Evolutionary conservation across 75 land plant species (phyloP), one percentile per base, ranked within the genome.

Genomic region (Cryptomeria japonica): DNA sequence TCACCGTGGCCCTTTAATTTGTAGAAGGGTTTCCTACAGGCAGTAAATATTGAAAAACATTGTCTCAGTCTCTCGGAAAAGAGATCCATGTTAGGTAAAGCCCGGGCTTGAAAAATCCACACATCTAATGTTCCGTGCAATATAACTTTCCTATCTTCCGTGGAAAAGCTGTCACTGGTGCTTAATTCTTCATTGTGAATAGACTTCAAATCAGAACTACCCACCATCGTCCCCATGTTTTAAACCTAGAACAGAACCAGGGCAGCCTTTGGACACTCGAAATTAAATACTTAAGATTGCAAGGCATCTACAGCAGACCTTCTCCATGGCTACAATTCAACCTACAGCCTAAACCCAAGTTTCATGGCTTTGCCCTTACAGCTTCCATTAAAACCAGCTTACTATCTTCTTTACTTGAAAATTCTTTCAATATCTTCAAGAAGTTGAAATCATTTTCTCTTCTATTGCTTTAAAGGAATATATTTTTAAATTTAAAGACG

Each of bases 11-110:
- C 88, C 51, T 46, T 61, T 68, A 37, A 25, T 13, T 87, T 83
- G 25, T 44, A 9, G 47, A 86, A 85, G 41, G 91, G 90, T 36
- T 87, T 39, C 46, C 49, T 83, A 85, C 91, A 93, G 41, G 87
- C 28, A 18, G 87, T 91, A 75, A 92, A 88, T 34, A 89, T 73
- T 56, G 91, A 88, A 41, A 94, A 90, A 75, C 90, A 92, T 83
- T 88, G 93, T 75, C 95, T 87, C 78, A 95, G 70, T 15, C 92
- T 95, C 90, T 97, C 97, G 3, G 96, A 84, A 85, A 91, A 85
- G 51, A 93, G 83, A 78, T 97, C 99, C 96, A 97, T 93, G 82
- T 97, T 97, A 5, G 99, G 99, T 25, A 97, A 93, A 14, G 73
- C 82, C 42, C 75, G 88, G 2, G 99, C 99, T 61, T 93, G 93